phyloP scores from a whole-genome alignment of 108 stramenopile species.

The Cylindrotheca closterium region DNA sequence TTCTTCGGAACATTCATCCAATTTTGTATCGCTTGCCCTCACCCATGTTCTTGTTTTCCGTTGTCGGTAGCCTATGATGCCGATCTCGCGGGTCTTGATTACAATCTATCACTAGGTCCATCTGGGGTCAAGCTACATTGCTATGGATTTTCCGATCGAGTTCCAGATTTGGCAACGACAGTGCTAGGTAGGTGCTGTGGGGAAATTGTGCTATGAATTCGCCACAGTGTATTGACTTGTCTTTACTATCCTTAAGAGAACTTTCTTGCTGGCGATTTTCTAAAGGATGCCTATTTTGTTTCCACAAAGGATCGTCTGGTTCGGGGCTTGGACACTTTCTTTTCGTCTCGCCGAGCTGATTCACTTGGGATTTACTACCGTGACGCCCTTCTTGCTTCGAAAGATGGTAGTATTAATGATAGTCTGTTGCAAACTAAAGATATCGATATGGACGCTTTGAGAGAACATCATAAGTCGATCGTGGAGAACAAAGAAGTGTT shows the following conservation, averaged over 20 bases:
- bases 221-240: too few relatives aligned
- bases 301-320: conserved; percentile 64
- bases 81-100: conserved; percentile 67
- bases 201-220: too few relatives aligned
- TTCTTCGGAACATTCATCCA: too few relatives aligned
- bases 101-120: conserved; percentile 61
- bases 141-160: conserved; percentile 77
- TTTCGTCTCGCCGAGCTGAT: conserved; percentile 69
- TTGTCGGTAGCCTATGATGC: conserved; percentile 90
- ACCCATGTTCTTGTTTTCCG: too few relatives aligned
- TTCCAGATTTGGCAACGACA: conserved; percentile 62
- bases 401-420: conserved; percentile 49
- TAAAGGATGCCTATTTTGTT: conserved; percentile 52
- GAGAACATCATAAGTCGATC: conserved; percentile 48
- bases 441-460: conserved; percentile 40
- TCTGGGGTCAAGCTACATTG: conserved; percentile 65
- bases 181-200: conserved; percentile 47
- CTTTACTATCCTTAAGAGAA: conserved; percentile 5
- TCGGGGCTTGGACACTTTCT: conserved; percentile 61
- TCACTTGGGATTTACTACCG: conserved; percentile 70
- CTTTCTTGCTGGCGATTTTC: conserved; percentile 37
- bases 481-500: conserved; percentile 36
- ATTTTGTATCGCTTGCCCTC: too few relatives aligned
- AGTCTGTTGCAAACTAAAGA: conserved; percentile 40
- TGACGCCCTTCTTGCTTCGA: conserved; percentile 53